Percentiles rank a stretch among this genome's conserved stretches.
Conservation (phyloP, 1,284 basidiomycete species). For the Clitocybe nebularis region DNA sequence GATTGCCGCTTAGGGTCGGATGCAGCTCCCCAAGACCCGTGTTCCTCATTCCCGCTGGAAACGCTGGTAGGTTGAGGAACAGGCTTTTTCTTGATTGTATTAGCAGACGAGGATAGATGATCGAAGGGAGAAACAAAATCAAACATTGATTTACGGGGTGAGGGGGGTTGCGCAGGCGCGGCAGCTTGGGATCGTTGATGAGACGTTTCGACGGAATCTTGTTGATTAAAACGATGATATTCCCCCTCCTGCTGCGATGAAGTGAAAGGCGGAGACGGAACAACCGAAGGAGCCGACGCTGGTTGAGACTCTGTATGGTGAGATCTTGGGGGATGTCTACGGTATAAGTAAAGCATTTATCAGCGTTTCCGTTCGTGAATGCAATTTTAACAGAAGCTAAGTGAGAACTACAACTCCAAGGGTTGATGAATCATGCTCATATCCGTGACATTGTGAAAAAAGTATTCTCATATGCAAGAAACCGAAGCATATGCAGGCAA, state of each 20-base stretch:
- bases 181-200: constrained; percentile 27
- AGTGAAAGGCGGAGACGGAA: constrained; percentile 48
- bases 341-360: constrained; percentile 11
- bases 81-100: constrained; percentile 61
- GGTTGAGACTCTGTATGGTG: constrained; percentile 52
- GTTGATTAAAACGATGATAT: constrained; percentile 42
- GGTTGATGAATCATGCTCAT: not conserved
- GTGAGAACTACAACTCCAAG: too few species aligned
- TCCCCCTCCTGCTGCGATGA: constrained; percentile 37
- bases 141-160: constrained; percentile 74
- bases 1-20: constrained; percentile 74
- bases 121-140: constrained; percentile 82
- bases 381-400: not conserved
- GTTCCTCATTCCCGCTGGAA: constrained; percentile 51
- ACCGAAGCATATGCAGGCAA: not conserved
- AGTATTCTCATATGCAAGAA: constrained; percentile 2
- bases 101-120: constrained; percentile 48
- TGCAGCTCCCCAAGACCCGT: constrained; percentile 44
- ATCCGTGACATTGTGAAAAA: constrained; percentile 7
- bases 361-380: not conserved
- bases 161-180: constrained; percentile 44
- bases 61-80: constrained; percentile 37
- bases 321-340: constrained; percentile 49
- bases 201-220: constrained; percentile 32
- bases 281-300: constrained; percentile 32